Evolutionary conservation across 1,284 basidiomycete genomes (phyloP), one percentile per base, ranked within the genome.

Genomic region (Coriolopsis trogii): DNA sequence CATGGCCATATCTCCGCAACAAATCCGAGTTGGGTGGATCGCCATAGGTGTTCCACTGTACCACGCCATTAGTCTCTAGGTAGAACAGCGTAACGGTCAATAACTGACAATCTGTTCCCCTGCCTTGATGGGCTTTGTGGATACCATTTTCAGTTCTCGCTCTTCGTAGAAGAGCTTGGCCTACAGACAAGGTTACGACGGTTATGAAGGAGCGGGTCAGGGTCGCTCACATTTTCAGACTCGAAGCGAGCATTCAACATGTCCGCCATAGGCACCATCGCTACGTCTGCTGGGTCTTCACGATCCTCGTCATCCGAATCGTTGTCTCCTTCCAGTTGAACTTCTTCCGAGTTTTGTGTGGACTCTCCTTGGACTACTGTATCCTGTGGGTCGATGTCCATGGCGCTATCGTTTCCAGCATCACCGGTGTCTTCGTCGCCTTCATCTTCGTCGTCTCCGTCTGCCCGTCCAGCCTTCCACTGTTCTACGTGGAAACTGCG

Each of bases 231-330:
- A 61, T 97, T 98, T 70, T 94, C 90, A 26, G 80, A 81, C n/a
- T 84, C 87, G 67, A 84, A 93, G 49, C 85, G 82, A 6, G 95
- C 95, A 62, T 96, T 97, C 43, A 96, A 77, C 78, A 98, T 87
- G 70, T 98, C 96, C 1, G 96, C 97, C 78, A 99, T 88, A 0
- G 96, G 96, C 1, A 98, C 91, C 95, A 99, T 97, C 0, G 91
- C 87, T 9, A 94, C 86, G 58, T 92, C 85, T 1, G 81, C 76
- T 1, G 85, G 73, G 49, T 89, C 82, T 44, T 85, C 84, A 3
- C 71, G 77, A 9, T 85, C 84, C 10, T 84, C 82, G 4, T 84
- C 83, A 2, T 82, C 78, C 10, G 74, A 76, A 20, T 74, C 73
- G n/a, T 75, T 70, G 7, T 42, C 41, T 65, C 67, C 1, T 48